phyloP scores from a whole-genome alignment of 164 flowering plant genomes.

The Echeveria elegans region DNA sequence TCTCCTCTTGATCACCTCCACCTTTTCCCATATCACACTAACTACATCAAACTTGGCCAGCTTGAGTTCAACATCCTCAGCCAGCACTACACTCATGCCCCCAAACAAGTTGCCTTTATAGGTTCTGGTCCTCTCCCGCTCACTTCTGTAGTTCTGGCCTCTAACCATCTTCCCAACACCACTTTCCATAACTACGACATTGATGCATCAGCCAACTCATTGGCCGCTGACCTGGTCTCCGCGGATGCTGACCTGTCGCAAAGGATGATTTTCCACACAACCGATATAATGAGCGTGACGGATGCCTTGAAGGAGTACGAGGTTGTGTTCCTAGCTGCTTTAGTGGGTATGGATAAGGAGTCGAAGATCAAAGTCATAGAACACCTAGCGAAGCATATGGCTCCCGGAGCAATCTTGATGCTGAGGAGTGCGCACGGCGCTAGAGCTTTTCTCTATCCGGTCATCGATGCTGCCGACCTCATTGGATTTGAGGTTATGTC shows the following conservation, averaged over 20 bases:
- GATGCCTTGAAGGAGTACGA: not conserved
- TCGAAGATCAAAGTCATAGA: not conserved
- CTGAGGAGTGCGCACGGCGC: not conserved
- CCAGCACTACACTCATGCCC: not conserved
- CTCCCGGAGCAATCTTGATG: not conserved
- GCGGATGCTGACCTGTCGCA: not conserved
- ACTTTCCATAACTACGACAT: not conserved
- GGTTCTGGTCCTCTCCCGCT: not conserved
- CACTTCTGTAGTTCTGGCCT: not conserved
- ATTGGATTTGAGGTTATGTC: not conserved
- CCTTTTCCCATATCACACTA: not conserved
- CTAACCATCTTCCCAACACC: not conserved
- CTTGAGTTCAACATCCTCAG: not conserved
- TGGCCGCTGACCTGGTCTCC: not conserved
- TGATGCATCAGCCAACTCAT: not conserved
- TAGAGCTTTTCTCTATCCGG: not conserved
- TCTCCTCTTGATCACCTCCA: not conserved
- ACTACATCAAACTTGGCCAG: not conserved
- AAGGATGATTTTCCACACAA: not conserved
- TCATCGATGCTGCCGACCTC: not conserved
- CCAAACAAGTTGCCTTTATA: not conserved
- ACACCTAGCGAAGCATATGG: not conserved
- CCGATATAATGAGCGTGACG: not conserved
- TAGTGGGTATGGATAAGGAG: not conserved
- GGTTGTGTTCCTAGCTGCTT: not conserved